phyloP scores from a whole-genome alignment of 352 stramenopile species.

The Phytophthora meadii region DNA sequence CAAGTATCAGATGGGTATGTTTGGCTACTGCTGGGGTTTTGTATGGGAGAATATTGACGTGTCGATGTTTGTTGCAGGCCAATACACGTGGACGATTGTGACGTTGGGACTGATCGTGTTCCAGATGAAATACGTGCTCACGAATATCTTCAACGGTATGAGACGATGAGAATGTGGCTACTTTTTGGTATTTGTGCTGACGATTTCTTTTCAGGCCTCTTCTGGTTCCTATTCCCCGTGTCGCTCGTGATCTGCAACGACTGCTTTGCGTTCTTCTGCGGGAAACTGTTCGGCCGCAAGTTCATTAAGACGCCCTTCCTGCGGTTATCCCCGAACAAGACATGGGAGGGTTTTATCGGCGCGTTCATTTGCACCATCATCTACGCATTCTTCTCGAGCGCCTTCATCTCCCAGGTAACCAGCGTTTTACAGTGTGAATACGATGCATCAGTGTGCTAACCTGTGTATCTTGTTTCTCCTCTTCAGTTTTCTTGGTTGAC shows the following conservation, averaged over 20 bases:
- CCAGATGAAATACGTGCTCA: slow-evolving; percentile 97
- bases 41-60: slow-evolving; percentile 4
- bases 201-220: slow-evolving; percentile 69
- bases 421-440: not conserved
- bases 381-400: slow-evolving; percentile 93
- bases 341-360: slow-evolving; percentile 99
- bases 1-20: slow-evolving; percentile 94
- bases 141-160: slow-evolving; percentile 95
- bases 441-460: slow-evolving; percentile 6
- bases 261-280: slow-evolving; percentile 95
- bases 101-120: slow-evolving; percentile 96
- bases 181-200: not conserved
- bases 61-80: slow-evolving; percentile 49
- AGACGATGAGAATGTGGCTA: not conserved
- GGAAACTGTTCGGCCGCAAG: slow-evolving; percentile 85
- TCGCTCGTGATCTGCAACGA: slow-evolving; percentile 96
- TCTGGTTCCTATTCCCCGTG: slow-evolving; percentile 96
- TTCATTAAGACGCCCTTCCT: slow-evolving; percentile 94
- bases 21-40: not conserved
- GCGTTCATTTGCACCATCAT: slow-evolving; percentile 96
- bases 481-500: slow-evolving; percentile 93
- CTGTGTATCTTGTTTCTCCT: slow-evolving; percentile 1
- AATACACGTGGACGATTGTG: slow-evolving; percentile 97
- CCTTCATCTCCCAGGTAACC: slow-evolving; percentile 86
- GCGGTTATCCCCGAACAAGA: slow-evolving; percentile 98